Evolutionary conservation across 2,329 filamentous ascomycete species (phyloP), one percentile per base, ranked within the genome.

Genomic region (Fusarium cicatricum): DNA sequence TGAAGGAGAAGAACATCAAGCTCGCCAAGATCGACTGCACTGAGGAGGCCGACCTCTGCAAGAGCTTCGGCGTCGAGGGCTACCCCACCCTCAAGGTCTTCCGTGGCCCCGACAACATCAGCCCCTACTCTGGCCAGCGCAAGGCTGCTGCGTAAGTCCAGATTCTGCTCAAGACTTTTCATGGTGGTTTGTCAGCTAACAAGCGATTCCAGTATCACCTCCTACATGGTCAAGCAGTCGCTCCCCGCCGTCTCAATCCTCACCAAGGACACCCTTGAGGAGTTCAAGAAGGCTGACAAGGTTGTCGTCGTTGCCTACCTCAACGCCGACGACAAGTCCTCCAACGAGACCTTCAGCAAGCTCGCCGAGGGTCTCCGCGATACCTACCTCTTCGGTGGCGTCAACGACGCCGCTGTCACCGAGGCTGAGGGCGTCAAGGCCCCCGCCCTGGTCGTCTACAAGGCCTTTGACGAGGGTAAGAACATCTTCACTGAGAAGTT

Each of bases 11-110:
- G 87, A 84, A 90, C 75, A 94, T 95, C 78, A 85, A 85, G 73
- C 83, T 96, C 52, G 90, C 84, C 78, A 95, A 96, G 87, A 79
- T 96, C 69, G 94, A 97, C 83, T 98, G 95, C 85, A 98, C 94
- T 73, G 92, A 90, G 76, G 91, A 99, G 83, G 81, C 88, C 62
- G 92, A 96, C 29, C 89, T 99, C 67, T 99, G 95, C 87, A 86
- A 92, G 78, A 82, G 86, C 69, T 91, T 90, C 71, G 93, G 91
- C 61, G 93, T 99, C 37, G 92, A 98, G 83, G 95, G 95, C 65
- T 99, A 99, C 85, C 95, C 95, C 61, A 99, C 95, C 66, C 87
- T 99, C 74, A 99, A 98, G 88, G 87, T 99, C 80, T 99, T 99
- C 92, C 92, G 94, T 71, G 94, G 95, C 69, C 78, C 80, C 37